Evolutionary conservation across 2,329 filamentous ascomycete genomes (phyloP).

Genomic region (Tolypocladium album): DNA sequence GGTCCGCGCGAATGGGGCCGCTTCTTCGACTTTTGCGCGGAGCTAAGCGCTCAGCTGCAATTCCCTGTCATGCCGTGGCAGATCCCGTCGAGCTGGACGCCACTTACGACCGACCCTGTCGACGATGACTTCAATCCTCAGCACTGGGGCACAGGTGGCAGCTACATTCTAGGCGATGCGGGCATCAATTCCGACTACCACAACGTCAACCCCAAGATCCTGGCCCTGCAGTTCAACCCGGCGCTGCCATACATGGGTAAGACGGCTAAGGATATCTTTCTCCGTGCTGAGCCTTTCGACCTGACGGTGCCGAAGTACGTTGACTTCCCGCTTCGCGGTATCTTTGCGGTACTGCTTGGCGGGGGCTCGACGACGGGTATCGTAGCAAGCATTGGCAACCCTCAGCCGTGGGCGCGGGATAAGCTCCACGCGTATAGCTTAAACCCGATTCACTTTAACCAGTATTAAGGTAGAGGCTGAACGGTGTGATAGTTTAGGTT

Average conservation of each 20-base stretch:
- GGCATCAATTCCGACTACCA: neutral
- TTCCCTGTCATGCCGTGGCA: constrained; percentile 3
- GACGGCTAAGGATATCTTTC: neutral
- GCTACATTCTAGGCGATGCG: neutral
- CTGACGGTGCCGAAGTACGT: neutral
- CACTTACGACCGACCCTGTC: neutral
- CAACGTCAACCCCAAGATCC: neutral
- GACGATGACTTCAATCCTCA: neutral
- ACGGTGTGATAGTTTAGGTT: no score
- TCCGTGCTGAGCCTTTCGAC: neutral
- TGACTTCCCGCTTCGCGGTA: neutral
- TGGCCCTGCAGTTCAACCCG: neutral
- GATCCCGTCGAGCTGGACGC: constrained; percentile 2
- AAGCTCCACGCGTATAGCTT: neutral
- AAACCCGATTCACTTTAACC: constrained; percentile 10
- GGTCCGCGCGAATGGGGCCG: constrained; percentile 1
- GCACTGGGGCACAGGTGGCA: constrained; percentile 1
- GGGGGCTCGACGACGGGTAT: constrained; percentile 1
- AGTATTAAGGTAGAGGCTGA: no score
- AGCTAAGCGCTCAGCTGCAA: neutral
- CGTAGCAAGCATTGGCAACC: neutral
- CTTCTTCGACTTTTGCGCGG: constrained; percentile 2
- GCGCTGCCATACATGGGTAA: neutral
- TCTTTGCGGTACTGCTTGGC: constrained; percentile 1
- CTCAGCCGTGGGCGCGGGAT: neutral